A percentile compares a stretch with the other conserved stretches of the same genome.
Conservation (phyloP, 139 green algal genomes). For the Nannochloris sp. region DNA sequence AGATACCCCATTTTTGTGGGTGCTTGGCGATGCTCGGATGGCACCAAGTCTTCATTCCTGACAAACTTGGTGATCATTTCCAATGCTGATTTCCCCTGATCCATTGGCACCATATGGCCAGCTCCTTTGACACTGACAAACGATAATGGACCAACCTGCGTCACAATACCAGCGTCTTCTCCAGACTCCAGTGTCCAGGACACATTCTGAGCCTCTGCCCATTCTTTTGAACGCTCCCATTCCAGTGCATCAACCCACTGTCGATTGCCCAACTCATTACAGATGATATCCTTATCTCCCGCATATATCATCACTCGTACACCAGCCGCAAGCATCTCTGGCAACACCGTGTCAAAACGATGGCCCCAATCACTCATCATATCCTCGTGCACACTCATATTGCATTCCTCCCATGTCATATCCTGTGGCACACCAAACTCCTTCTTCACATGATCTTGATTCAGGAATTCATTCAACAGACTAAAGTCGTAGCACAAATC, state of each 20-base stretch:
- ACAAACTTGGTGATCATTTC: conserved; percentile 67
- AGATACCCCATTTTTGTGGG: background rate
- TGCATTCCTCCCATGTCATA: conserved; percentile 53
- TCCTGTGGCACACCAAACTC: conserved; percentile 51
- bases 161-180: conserved; percentile 40
- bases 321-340: conserved; percentile 58
- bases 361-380: conserved; percentile 41
- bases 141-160: conserved; percentile 41
- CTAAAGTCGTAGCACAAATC: conserved; percentile 78
- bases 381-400: conserved; percentile 49
- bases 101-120: conserved; percentile 69
- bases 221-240: conserved; percentile 16
- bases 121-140: conserved; percentile 55
- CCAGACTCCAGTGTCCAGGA: conserved; percentile 40
- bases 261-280: conserved; percentile 52
- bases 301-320: conserved; percentile 75
- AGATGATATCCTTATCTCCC: conserved; percentile 70
- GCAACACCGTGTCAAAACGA: conserved; percentile 45
- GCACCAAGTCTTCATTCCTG: conserved; percentile 15
- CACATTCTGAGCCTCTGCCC: background rate
- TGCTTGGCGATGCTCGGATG: background rate
- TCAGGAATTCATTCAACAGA: conserved; percentile 47
- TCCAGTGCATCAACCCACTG: conserved; percentile 58
- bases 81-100: conserved; percentile 51
- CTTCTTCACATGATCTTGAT: conserved; percentile 38